Conservation (phyloP, 257 asterid species). For the Knoxia roxburghii region DNA sequence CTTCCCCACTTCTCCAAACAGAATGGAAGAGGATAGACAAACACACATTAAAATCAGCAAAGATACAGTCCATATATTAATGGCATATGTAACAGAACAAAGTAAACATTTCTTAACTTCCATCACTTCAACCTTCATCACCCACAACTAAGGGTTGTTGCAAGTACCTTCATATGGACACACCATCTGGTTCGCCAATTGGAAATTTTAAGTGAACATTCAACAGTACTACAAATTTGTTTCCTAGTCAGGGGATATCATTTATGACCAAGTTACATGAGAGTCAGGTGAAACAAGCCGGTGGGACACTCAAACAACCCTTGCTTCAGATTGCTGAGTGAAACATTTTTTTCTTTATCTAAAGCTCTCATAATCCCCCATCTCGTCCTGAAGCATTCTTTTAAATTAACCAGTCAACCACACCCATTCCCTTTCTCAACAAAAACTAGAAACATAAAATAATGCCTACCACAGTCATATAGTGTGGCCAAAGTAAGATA, state of each 20-base stretch:
- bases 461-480: neutral
- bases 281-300: neutral
- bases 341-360: neutral
- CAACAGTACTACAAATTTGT: neutral
- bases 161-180: neutral
- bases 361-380: neutral
- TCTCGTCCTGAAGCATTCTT: neutral
- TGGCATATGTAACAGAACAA: neutral
- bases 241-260: neutral
- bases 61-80: neutral
- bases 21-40: neutral
- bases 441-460: neutral
- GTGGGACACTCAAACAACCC: neutral
- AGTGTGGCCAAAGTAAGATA: neutral
- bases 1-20: neutral
- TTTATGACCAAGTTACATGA: neutral
- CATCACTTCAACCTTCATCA: neutral
- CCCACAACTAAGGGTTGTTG: neutral
- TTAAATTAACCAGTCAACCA: neutral
- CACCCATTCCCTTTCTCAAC: neutral
- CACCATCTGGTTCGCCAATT: neutral
- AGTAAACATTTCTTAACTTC: too few relatives aligned
- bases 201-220: too few relatives aligned
- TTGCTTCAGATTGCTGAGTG: neutral
- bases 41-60: neutral